Conservation (phyloP, 306 rosid genomes). For the Quercus gilva region DNA sequence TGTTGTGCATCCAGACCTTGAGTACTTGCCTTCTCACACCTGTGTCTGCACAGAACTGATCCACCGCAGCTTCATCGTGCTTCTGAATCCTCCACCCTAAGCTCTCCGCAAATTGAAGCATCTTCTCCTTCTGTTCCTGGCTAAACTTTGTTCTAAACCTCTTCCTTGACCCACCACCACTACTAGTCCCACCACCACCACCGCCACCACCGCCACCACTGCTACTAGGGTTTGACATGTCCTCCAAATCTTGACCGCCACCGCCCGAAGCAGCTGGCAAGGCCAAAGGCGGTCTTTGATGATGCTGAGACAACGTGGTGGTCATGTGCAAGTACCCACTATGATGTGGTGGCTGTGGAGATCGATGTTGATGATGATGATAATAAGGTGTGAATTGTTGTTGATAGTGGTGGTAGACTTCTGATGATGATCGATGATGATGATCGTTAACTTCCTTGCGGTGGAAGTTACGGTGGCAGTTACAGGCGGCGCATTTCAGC, state of each 20-base stretch:
- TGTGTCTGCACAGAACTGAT: constrained; percentile 55
- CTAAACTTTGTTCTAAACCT: constrained; percentile 71
- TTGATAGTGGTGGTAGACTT: constrained; percentile 23
- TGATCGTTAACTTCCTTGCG: constrained; percentile 50
- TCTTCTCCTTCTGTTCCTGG: constrained; percentile 76
- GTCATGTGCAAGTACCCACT: constrained; percentile 55
- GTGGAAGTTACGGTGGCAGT: constrained; percentile 92
- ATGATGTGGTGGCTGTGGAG: constrained; percentile 31
- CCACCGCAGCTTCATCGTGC: constrained; percentile 72
- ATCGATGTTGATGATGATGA: neutral
- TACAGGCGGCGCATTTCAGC: constrained; percentile 84
- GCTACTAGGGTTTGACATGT: constrained; percentile 71
- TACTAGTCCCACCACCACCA: constrained; percentile 39
- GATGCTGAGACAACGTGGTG: constrained; percentile 30
- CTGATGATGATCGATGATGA: constrained; percentile 15
- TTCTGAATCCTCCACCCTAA: constrained; percentile 87
- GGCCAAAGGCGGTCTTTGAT: constrained; percentile 43
- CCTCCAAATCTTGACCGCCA: constrained; percentile 55
- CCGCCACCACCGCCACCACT: constrained; percentile 71
- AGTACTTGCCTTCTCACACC: constrained; percentile 60
- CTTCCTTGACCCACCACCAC: constrained; percentile 47
- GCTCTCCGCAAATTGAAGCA: constrained; percentile 71
- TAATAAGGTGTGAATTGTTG: constrained; percentile 51
- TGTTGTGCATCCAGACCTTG: constrained; percentile 97
- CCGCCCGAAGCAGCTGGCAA: constrained; percentile 40